Evolutionary conservation across 441 rosid genomes (phyloP), one percentile per base, ranked within the genome.

Genomic region (Populus tomentosa): DNA sequence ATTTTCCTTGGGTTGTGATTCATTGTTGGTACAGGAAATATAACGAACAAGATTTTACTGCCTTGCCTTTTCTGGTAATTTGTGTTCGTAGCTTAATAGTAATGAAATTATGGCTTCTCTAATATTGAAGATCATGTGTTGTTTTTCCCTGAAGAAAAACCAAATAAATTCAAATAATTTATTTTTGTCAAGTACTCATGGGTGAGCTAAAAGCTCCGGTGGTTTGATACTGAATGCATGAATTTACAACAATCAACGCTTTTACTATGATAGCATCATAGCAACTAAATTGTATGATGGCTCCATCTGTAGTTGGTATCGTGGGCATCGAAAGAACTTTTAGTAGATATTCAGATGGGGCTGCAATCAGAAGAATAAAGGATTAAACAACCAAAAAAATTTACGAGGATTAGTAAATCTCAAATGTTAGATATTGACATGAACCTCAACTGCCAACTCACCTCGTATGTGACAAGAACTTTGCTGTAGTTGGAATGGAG

Each of bases 271-370:
- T 33, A 53, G 46, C 63, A 28, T 73, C 69, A 2, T 42, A 6
- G 23, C 50, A 67, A 33, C 30, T 23, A 68, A 61, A 74, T 35
- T 70, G 56, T 14, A 10, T 71, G 30, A 28, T 33, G 11, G 23
- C 20, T 32, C 68, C 50, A 50, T 75, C 69, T 70, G 35, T 7
- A 11, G 50, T 26, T n/a, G 67, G 69, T 32, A 26, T 63, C 61
- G 10, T 64, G 53, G 42, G 14, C 77, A 21, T 53, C n/a, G 14
- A 68, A 26, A 73, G 72, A 16, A 66, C 35, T 20, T 33, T 79
- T 78, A 86, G 83, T 83, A 90, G 64, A 85, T 61, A 23, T 76
- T 84, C 78, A 82, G 63, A 67, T 85, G 86, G 35, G 91, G 88
- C 91, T 88, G 89, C 85, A 75, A 32, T 70, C 59, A 78, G 18